phyloP scores from a whole-genome alignment of 1,284 basidiomycete species.

The Coniophora puteana region DNA sequence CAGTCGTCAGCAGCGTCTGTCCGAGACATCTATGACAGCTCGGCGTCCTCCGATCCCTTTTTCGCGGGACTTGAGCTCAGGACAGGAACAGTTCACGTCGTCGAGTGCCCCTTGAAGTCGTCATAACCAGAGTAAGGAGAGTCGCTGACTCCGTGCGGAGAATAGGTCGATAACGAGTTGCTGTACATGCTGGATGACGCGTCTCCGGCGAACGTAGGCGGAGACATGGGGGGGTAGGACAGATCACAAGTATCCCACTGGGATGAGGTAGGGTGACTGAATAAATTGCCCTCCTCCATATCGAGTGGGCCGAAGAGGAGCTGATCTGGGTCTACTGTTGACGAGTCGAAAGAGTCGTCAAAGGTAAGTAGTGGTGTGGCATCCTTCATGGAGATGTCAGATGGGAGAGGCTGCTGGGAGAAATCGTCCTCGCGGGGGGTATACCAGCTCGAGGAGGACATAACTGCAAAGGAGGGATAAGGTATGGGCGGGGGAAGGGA shows the following conservation, averaged over 20 bases:
- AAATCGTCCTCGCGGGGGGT: conserved; percentile 26
- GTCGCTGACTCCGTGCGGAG: conserved; percentile 28
- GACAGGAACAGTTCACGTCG: too few species aligned
- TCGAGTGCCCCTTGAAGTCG: too few species aligned
- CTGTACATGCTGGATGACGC: conserved; percentile 28
- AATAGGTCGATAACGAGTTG: too few species aligned
- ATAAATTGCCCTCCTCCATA: conserved; percentile 48
- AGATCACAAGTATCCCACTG: conserved; percentile 45
- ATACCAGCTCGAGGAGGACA: conserved; percentile 37
- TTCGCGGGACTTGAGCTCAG: too few species aligned
- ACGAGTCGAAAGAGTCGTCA: conserved; percentile 35
- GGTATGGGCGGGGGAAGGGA: conserved; percentile 24
- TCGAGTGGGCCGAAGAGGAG: conserved; percentile 64
- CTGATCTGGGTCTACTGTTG: conserved; percentile 43
- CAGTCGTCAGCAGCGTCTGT: too few species aligned
- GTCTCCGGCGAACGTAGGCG: conserved; percentile 30
- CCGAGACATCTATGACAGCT: too few species aligned
- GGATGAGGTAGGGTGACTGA: conserved; percentile 30
- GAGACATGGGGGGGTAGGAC: conserved; percentile 31
- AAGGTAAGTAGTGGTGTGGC: conserved; percentile 39
- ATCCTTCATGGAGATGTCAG: conserved; percentile 40
- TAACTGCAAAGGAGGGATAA: conserved; percentile 22
- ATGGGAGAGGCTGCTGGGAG: conserved; percentile 20
- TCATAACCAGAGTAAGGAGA: conserved; percentile 22
- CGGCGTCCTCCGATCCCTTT: conserved; percentile 34